Percentiles rank a stretch among this genome's conserved stretches.
Conservation (phyloP, 2,329 filamentous ascomycete genomes). For the Neophaeococcomyces aloes region DNA sequence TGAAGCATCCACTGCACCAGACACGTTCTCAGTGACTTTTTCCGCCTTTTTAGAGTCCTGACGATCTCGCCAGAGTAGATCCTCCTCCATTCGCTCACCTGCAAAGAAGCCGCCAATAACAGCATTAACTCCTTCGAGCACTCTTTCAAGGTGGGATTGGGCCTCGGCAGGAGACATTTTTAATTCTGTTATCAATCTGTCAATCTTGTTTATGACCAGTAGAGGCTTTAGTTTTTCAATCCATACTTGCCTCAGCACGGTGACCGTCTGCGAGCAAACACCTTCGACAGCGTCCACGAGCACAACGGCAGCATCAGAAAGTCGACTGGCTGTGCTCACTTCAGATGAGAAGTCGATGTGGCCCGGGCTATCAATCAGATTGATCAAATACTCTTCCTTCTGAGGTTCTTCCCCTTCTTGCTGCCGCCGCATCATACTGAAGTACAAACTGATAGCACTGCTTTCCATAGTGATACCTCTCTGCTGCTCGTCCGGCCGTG, state of each 20-base stretch:
- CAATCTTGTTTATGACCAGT: conserved; percentile 97
- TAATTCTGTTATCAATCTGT: conserved; percentile 83
- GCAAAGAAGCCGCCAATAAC: conserved; percentile 97
- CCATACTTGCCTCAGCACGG: conserved; percentile 89
- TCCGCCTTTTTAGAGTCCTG: conserved; percentile 73
- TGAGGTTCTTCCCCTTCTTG: conserved; percentile 52
- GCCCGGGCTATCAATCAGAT: conserved; percentile 93
- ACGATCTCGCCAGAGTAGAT: conserved; percentile 86
- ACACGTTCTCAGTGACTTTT: conserved; percentile 28
- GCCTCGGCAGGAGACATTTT: conserved; percentile 88
- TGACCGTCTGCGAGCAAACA: conserved; percentile 97
- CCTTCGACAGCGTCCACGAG: conserved; percentile 95
- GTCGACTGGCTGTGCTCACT: conserved; percentile 84
- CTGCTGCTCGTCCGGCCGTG: conserved; percentile 85
- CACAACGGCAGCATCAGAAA: conserved; percentile 90
- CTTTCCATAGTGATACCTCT: conserved; percentile 99
- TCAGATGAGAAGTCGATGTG: conserved; percentile 99
- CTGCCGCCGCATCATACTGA: conserved; percentile 70
- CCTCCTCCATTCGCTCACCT: conserved; percentile 96
- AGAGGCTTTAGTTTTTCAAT: conserved; percentile 89
- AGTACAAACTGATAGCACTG: conserved; percentile 91
- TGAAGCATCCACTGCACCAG: conserved; percentile 20
- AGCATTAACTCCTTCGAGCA: conserved; percentile 92
- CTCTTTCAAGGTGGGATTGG: conserved; percentile 75
- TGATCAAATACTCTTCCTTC: conserved; percentile 86